Evolutionary conservation across 2,329 filamentous ascomycete species (phyloP), one percentile per base, ranked within the genome.

Genomic region (Beauveria australis): DNA sequence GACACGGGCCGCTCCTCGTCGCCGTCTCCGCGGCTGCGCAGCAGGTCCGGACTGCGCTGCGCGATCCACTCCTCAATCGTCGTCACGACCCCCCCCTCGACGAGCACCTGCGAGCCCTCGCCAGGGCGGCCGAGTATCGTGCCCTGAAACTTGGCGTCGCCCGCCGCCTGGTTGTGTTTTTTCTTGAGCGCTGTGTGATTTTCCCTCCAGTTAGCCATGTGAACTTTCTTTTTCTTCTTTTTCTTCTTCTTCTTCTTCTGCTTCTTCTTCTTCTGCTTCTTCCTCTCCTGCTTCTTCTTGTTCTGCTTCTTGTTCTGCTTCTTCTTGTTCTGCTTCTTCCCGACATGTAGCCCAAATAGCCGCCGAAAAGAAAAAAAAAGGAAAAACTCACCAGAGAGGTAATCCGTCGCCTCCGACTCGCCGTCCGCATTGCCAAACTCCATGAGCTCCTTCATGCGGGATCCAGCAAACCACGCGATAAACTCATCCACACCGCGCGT

Each of bases 141-240:
- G 33, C 91, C 91, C 66, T 88, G 85, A 72, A 91, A 96, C 68
- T 93, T 88, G 10, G 88, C 87, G 69, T 96, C 92, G 68, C 95
- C 91, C 64, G 89, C 90, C 1, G 89, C 89, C 67, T 94, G 95
- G 75, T 88, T 92, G 73, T 96, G 90, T 70, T 95, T 96, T 75
- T 92, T 94, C 74, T 96, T 97, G 47, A 97, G 77, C 5, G 86
- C 89, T 89, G 65, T 18, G 30, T 14, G 2, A n/a, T 46, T 22
- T 46, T 10, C n/a, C 41, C 22, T 22, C 44, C 22, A 22, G 10
- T 52, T 37, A 52, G 49, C 49, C 16, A 24, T 3, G 5, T 40
- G 28, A 8, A n/a, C n/a, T 24, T 30, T 53, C 9, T 14, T 4
- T 10, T n/a, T 19, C 18, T 8, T 8, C 2, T 28, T 28, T 1